Evolutionary conservation across 169 alveolate species (phyloP).

Genomic region (Blepharisma undulans): DNA sequence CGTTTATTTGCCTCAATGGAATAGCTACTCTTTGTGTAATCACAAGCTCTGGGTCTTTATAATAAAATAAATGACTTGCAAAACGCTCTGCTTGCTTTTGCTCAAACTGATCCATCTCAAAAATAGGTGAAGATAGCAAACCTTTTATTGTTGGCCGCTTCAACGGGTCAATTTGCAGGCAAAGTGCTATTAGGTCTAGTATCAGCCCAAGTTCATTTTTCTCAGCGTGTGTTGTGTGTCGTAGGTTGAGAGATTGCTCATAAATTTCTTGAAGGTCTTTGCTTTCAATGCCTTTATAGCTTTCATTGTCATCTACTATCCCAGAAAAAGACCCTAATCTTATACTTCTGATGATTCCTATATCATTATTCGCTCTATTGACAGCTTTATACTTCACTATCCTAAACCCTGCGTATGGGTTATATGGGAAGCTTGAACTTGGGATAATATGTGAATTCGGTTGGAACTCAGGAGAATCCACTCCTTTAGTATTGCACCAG

Average conservation of each 20-base stretch:
- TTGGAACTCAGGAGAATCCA: not conserved
- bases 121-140: slow-evolving; percentile 46
- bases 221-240: not conserved
- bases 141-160: slow-evolving; percentile 71
- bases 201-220: slow-evolving; percentile 54
- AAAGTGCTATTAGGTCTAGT: slow-evolving; percentile 68
- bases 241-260: slow-evolving; percentile 23
- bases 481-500: not conserved
- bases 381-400: not conserved
- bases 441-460: not conserved
- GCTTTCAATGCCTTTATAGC: slow-evolving; percentile 13
- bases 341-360: not conserved
- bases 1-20: slow-evolving; percentile 47
- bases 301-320: not conserved
- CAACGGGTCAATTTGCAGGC: slow-evolving; percentile 70
- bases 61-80: slow-evolving; percentile 46
- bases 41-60: slow-evolving; percentile 50
- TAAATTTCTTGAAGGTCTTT: slow-evolving; percentile 23
- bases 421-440: not conserved
- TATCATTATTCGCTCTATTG: not conserved
- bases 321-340: slow-evolving; percentile 27
- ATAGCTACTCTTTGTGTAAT: slow-evolving; percentile 42
- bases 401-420: not conserved
- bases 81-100: slow-evolving; percentile 54
- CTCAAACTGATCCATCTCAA: slow-evolving; percentile 49